Base-by-base conservation (phyloP, 2,329 filamentous ascomycete genomes). In the Monosporascus sp. region DNA sequence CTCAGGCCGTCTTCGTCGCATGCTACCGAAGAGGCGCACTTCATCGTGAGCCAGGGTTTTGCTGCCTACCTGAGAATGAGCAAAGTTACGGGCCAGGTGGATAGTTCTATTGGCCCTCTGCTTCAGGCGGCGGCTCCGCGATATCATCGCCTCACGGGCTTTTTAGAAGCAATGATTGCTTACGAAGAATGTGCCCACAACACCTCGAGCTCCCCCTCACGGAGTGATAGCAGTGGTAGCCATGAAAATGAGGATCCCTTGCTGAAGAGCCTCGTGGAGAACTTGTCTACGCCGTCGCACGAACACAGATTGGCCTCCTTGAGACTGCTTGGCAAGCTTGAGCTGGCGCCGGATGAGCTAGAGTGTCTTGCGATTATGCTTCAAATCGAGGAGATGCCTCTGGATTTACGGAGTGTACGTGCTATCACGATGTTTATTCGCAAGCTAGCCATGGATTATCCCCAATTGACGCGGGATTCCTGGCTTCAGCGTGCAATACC, bases 361-460 rank as follows among this genome's bases (percentile, higher is more conserved):
- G 68, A 82, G 31, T 73, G 77, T 7, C 70, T 89, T 24, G 73
- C 75, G 7, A 78, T 84, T 7, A 93, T 96, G 72, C 78, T 92
- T 17, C 81, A 90, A 57, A 84, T 92, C 17, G 92, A 97, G 68
- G 82, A 91, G 57, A 90, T 86, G 6, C 85, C 90, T 0, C 72
- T 96, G n/a, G 83, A 82, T 47, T 76, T 96, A 4, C 83, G 92
- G 53, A 90, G 87, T 49, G 82, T 85, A 49, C 83, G 94, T 52
- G 83, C 84, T 19, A 83, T 96, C 36, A 87, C 90, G 2, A 95
- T 97, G 82, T 85, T 93, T 57, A 81, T 97, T 51, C 87, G 93
- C 47, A 91, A 90, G 64, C 78, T 97, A 44, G 78, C 86, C 16
- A 73, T 79, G 51, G 72, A 72, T 31, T 96, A 94, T 66, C 72